Base-by-base conservation (phyloP, 2,329 filamentous ascomycete genomes). In the Fusarium sp. region DNA sequence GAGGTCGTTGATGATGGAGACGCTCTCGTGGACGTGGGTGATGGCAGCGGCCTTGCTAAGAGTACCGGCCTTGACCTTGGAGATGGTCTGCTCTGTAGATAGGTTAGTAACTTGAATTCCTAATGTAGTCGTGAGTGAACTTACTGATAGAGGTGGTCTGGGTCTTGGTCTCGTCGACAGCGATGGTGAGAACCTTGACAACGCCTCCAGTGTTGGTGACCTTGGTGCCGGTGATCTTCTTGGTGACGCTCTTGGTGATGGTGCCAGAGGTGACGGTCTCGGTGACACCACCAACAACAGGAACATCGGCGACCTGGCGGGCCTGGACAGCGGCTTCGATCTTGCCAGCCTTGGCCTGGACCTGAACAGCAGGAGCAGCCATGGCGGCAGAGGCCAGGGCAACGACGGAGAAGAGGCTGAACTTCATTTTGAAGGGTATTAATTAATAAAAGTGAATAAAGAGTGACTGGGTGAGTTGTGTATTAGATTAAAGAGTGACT, bases 231-330 rank as follows among this genome's bases (percentile, higher is more conserved):
- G 54, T 45, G 55, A 69, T 69, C 44, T 69, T 69, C 49, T 69
- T 47, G 32, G 52, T 69, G 7, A 68, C 57, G 2, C 42, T 68
- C 63, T 69, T 69, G 59, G 50, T 55, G 42, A 66, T n/a, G 5
- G 63, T 62, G 24, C 50, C 46, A 30, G 65, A 43, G 20, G 42
- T 50, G 30, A 49, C 54, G 14, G 20, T 29, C n/a, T 30, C 25
- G 8, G n/a, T 20, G 11, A 32, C n/a, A 16, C 25, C n/a, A 7
- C 25, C 46, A 16, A 58, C 44, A 78, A 95, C 92, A 1, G 93
- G 22, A 20, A 29, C 40, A 18, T 6, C 40, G 15, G 42, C 15
- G 42, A 25, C 43, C 22, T 56, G 29, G 11, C 53, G 53, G 22
- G 43, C 42, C n/a, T 47, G 30, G 44, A 57, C 11, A 15, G 20